Conservation (phyloP, 352 stramenopile genomes). For the Thraustochytrium sp. region DNA sequence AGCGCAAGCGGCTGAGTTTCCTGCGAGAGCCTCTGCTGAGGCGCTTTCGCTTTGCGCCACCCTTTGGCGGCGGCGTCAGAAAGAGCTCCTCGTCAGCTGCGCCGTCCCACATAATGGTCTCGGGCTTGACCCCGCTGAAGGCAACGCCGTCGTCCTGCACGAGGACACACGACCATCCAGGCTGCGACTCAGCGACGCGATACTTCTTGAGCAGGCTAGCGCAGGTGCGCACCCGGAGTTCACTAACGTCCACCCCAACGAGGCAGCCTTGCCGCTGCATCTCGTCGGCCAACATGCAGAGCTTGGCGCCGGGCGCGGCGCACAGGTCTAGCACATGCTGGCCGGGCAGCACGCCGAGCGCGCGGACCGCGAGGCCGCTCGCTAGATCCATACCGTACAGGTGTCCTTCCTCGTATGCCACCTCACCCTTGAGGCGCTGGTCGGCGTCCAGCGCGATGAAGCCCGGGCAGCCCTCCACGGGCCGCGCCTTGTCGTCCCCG, state of each 20-base stretch:
- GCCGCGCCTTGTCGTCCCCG: too few relatives aligned
- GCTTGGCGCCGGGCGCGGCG: constrained; percentile 81
- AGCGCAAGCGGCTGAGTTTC: too few relatives aligned
- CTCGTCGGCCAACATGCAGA: constrained; percentile 78
- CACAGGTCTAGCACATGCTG: constrained; percentile 86
- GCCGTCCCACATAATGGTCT: constrained; percentile 42
- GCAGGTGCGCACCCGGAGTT: constrained; percentile 68
- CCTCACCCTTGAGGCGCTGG: background rate
- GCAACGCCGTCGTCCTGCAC: constrained; percentile 69
- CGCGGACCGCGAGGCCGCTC: constrained; percentile 63
- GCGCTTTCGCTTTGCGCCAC: constrained; percentile 51
- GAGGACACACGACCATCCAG: constrained; percentile 49
- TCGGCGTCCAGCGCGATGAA: background rate
- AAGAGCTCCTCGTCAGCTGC: constrained; percentile 39
- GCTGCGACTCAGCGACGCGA: constrained; percentile 57
- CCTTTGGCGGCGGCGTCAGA: background rate
- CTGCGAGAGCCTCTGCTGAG: too few relatives aligned
- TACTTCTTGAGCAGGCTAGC: constrained; percentile 86
- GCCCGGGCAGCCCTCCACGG: constrained; percentile 51
- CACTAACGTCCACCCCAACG: constrained; percentile 75
- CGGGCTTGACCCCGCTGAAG: constrained; percentile 55
- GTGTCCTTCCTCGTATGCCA: background rate
- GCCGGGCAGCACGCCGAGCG: constrained; percentile 61
- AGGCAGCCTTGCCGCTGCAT: constrained; percentile 44
- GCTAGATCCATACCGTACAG: constrained; percentile 68